These are phyloP conservation scores for Aspergillus diversus DNA, from an alignment of 495 filamentous ascomycete genomes.

Conservation along the genomic window DNA sequence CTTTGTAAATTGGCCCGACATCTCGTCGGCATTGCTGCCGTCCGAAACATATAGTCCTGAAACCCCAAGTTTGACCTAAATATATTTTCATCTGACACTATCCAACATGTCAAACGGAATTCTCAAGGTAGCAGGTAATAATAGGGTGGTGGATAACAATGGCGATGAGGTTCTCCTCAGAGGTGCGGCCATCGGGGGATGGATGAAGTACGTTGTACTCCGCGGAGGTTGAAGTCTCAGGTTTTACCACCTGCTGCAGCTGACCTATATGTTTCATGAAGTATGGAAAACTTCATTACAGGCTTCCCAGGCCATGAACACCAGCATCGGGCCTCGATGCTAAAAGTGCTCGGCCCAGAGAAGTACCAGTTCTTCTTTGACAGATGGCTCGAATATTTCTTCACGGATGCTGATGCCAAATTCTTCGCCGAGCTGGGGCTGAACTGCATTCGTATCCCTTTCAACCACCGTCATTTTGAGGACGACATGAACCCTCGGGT, in stretches of 20 bases:
- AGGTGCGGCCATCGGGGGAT: too few relatives aligned
- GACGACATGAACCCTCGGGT: constrained; percentile 65
- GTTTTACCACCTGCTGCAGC: neutral
- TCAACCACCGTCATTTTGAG: constrained; percentile 68
- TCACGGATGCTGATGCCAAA: constrained; percentile 61
- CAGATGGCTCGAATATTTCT: constrained; percentile 65
- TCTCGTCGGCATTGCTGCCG: too few relatives aligned
- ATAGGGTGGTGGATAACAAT: too few relatives aligned
- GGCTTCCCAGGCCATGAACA: constrained; percentile 65
- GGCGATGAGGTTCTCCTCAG: too few relatives aligned
- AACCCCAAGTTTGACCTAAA: too few relatives aligned
- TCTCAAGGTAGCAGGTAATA: too few relatives aligned
- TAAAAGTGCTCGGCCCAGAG: constrained; percentile 52
- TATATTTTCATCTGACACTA: too few relatives aligned
- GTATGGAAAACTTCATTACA: constrained; percentile 72
- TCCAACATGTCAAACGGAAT: too few relatives aligned
- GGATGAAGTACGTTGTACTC: too few relatives aligned
- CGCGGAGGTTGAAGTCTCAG: constrained; percentile 39
- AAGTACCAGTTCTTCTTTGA: constrained; percentile 55
- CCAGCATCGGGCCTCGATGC: constrained; percentile 59
- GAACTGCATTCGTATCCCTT: constrained; percentile 66
- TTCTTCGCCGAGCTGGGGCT: constrained; percentile 61
- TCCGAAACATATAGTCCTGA: too few relatives aligned
- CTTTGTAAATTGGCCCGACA: too few relatives aligned
- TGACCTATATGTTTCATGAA: constrained; percentile 19